Conservation (phyloP, 2,329 filamentous ascomycete species). For the Magnaporthales sp. region DNA sequence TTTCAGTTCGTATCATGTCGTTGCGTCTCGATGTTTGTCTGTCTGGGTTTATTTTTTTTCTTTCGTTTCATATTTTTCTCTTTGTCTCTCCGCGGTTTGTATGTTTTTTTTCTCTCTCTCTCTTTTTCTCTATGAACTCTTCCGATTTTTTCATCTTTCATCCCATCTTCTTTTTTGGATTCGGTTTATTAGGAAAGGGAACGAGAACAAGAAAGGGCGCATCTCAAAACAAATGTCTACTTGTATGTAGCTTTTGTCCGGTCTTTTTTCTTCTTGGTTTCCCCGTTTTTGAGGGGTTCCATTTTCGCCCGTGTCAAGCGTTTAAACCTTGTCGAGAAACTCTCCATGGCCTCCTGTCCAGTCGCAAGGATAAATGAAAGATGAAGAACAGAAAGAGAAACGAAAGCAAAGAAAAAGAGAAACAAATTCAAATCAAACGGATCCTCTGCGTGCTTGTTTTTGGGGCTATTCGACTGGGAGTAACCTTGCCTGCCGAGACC, state of each 20-base stretch:
- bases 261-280: neutral
- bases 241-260: neutral
- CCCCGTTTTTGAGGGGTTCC: neutral
- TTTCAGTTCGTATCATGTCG: neutral
- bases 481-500: neutral
- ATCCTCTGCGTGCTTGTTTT: neutral
- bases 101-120: neutral
- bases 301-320: neutral
- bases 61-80: neutral
- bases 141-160: neutral
- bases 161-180: slow-evolving; percentile 1
- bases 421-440: neutral
- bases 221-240: neutral
- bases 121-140: neutral
- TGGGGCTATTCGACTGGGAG: neutral
- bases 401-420: neutral
- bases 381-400: neutral
- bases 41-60: neutral
- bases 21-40: neutral
- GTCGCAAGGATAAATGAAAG: neutral
- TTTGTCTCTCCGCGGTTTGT: neutral
- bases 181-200: neutral
- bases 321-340: neutral
- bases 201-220: neutral
- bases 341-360: neutral